Conservation (phyloP, 352 stramenopile genomes). For the Pythium sukuiense region DNA sequence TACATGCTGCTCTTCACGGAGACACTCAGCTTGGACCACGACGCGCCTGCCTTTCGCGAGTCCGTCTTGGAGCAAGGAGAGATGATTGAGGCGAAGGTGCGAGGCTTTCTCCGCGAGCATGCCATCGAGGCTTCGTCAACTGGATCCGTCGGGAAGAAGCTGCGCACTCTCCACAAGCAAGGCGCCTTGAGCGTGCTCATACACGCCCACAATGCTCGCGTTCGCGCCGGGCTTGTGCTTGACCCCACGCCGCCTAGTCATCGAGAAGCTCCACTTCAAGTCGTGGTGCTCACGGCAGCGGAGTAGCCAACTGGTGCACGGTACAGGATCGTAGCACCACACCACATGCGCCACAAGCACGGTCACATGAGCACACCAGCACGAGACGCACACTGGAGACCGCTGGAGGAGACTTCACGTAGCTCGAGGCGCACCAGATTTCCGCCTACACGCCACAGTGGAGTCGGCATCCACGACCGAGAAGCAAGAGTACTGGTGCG, state of each 20-base stretch:
- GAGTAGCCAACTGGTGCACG: no score
- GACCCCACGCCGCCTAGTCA: slow-evolving; percentile 3
- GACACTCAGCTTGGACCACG: background rate
- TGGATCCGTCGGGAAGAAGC: background rate
- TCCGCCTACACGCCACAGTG: no score
- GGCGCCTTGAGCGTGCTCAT: background rate
- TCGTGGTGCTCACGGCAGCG: no score
- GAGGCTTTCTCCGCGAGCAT: background rate
- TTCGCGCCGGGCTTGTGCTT: background rate
- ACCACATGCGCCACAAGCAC: no score
- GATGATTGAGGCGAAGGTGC: background rate
- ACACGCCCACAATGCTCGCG: background rate
- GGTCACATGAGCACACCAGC: no score
- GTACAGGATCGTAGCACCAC: no score
- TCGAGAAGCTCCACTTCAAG: no score
- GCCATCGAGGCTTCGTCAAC: background rate
- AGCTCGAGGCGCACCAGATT: no score
- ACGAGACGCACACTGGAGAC: no score
- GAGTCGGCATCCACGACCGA: no score
- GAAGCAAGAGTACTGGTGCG: no score
- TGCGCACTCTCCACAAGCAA: background rate
- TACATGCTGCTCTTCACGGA: slow-evolving; percentile 10
- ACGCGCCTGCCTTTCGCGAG: background rate
- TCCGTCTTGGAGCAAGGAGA: background rate
- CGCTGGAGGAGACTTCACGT: no score